Evolutionary conservation across 208 protist species (phyloP).

Genomic region (Acanthamoeba pearcei): DNA sequence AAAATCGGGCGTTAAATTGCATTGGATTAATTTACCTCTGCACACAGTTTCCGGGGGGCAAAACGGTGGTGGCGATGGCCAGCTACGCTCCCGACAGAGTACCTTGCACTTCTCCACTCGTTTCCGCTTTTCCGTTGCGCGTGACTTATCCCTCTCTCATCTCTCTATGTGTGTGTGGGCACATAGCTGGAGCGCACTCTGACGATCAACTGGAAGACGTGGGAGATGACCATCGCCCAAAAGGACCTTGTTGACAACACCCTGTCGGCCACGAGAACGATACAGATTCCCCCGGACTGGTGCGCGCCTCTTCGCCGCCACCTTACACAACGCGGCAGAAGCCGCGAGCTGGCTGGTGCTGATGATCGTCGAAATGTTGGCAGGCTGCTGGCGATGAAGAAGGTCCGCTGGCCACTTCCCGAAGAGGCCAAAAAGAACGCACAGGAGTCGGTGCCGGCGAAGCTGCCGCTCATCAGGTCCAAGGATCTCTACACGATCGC

Average conservation of each 20-base stretch:
- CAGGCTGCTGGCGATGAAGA: slow-evolving; percentile 60
- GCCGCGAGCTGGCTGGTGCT: not conserved
- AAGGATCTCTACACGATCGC: slow-evolving; percentile 33
- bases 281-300: slow-evolving; percentile 52
- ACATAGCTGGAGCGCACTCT: slow-evolving; percentile 30
- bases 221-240: slow-evolving; percentile 42
- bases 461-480: not conserved
- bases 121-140: not conserved
- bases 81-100: slow-evolving; percentile 7
- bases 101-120: not conserved
- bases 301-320: not conserved
- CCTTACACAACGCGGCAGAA: not conserved
- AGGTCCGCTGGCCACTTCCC: slow-evolving; percentile 14
- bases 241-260: slow-evolving; percentile 15
- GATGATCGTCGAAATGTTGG: not conserved
- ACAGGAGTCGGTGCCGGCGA: slow-evolving; percentile 11
- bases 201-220: slow-evolving; percentile 66
- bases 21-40: not conserved
- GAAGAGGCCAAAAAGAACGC: slow-evolving; percentile 6
- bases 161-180: not conserved
- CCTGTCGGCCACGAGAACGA: slow-evolving; percentile 5
- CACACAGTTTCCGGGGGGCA: slow-evolving; percentile 17
- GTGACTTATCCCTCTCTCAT: not conserved
- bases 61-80: slow-evolving; percentile 22
- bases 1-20: not conserved